Evolutionary conservation across 495 filamentous ascomycete species (phyloP).

Genomic region (Cetradonia linearis): DNA sequence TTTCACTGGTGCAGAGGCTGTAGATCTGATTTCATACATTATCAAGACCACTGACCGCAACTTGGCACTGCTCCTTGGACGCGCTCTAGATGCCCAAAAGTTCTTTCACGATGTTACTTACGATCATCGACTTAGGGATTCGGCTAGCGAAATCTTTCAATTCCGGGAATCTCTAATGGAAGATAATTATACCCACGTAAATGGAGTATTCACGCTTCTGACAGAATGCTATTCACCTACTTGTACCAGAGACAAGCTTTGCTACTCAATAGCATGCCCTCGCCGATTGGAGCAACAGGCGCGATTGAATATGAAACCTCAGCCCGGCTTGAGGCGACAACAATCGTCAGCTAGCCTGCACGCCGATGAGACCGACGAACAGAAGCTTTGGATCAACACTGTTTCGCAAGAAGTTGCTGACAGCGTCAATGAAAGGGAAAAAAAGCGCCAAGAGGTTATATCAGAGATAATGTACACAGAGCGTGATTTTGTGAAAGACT

Average conservation of each 20-base stretch:
- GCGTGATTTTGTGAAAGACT: slow-evolving; percentile 96
- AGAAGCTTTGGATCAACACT: slow-evolving; percentile 99
- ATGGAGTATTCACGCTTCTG: slow-evolving; percentile 91
- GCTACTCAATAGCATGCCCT: slow-evolving; percentile 97
- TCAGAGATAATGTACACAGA: slow-evolving; percentile 99
- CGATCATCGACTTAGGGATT: slow-evolving; percentile 89
- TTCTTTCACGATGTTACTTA: slow-evolving; percentile 99
- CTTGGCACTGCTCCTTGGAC: slow-evolving; percentile 82
- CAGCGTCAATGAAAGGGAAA: slow-evolving; percentile 75
- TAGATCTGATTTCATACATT: slow-evolving; percentile 87
- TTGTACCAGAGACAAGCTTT: slow-evolving; percentile 85
- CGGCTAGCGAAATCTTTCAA: slow-evolving; percentile 83
- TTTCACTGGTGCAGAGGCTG: slow-evolving; percentile 88
- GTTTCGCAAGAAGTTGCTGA: slow-evolving; percentile 93
- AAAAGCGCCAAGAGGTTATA: slow-evolving; percentile 96
- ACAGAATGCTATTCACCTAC: slow-evolving; percentile 98
- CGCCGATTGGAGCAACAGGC: slow-evolving; percentile 91
- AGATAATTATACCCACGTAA: slow-evolving; percentile 72
- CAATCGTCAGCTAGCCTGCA: slow-evolving; percentile 75
- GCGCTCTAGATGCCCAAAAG: slow-evolving; percentile 94
- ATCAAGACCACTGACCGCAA: slow-evolving; percentile 96
- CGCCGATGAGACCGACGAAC: slow-evolving; percentile 77
- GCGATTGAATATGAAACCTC: slow-evolving; percentile 80
- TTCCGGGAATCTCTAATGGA: slow-evolving; percentile 90
- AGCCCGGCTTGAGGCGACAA: slow-evolving; percentile 73